A percentile compares a stretch with the other conserved stretches of the same genome.
phyloP scores from a whole-genome alignment of 345 rosid genomes.

The Firmiana major region DNA sequence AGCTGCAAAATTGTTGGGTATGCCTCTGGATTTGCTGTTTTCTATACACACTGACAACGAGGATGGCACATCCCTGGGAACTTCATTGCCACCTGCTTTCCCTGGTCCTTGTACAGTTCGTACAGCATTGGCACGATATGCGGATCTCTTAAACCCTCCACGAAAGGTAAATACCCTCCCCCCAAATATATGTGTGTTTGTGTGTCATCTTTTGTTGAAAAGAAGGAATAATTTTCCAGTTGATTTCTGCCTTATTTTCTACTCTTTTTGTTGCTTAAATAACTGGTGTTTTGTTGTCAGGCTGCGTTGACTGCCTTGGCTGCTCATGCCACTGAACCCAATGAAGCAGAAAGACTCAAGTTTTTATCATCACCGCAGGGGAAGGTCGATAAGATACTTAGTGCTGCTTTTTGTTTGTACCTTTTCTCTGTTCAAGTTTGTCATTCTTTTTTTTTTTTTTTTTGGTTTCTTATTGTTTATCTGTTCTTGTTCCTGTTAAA shows the following conservation, averaged over 20 bases:
- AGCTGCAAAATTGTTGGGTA: slow-evolving; percentile 63
- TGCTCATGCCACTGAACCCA: slow-evolving; percentile 83
- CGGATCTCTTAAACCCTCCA: slow-evolving; percentile 82
- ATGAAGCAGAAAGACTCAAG: slow-evolving; percentile 60
- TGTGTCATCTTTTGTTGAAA: not conserved
- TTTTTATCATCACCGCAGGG: slow-evolving; percentile 62
- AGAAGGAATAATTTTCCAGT: not conserved
- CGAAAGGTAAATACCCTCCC: slow-evolving; percentile 46
- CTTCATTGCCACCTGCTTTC: slow-evolving; percentile 77
- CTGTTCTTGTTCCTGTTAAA: not conserved
- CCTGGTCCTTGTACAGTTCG: slow-evolving; percentile 75
- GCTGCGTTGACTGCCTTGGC: slow-evolving; percentile 85
- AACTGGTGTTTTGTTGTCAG: slow-evolving; percentile 31
- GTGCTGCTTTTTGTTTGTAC: not conserved
- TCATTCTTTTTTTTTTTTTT: not conserved
- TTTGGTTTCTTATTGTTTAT: not conserved
- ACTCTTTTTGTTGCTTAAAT: not conserved
- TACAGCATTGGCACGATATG: slow-evolving; percentile 59
- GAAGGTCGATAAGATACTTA: slow-evolving; percentile 40
- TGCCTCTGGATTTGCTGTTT: slow-evolving; percentile 60
- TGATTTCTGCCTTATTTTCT: not conserved
- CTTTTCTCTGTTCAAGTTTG: not conserved
- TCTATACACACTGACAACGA: slow-evolving; percentile 72
- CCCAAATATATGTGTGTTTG: too few species aligned
- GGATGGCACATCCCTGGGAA: slow-evolving; percentile 68